These are phyloP conservation scores for Trichophyton simii DNA, from an alignment of 2,329 filamentous ascomycete species.

Conservation along the genomic window DNA sequence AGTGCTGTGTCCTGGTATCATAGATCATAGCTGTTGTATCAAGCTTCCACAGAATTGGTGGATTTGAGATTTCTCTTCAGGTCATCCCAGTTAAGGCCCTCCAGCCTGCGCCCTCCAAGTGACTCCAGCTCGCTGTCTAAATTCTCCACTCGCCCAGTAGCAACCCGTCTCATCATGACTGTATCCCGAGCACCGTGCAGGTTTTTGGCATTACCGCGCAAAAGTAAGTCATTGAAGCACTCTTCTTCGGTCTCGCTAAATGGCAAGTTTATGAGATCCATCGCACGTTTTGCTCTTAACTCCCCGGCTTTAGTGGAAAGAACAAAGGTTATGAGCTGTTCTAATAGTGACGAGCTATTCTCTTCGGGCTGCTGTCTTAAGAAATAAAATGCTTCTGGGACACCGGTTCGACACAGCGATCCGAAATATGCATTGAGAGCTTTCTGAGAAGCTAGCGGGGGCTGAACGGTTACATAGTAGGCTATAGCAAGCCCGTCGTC, in stretches of 20 bases:
- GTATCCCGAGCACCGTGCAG: conserved; percentile 58
- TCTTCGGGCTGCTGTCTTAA: conserved; percentile 51
- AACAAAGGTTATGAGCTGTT: conserved; percentile 50
- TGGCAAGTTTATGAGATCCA: conserved; percentile 60
- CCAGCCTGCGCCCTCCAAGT: conserved; percentile 34
- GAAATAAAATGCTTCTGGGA: conserved; percentile 64
- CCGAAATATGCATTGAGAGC: conserved; percentile 57
- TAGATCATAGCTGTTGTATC: neutral
- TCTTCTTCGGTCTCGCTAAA: conserved; percentile 57
- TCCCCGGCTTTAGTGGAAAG: conserved; percentile 33
- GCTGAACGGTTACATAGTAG: conserved; percentile 66
- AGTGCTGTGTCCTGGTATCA: neutral
- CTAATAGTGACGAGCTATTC: conserved; percentile 53
- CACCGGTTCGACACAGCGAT: conserved; percentile 53
- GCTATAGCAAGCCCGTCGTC: conserved; percentile 58
- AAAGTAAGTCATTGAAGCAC: conserved; percentile 61
- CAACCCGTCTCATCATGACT: conserved; percentile 59
- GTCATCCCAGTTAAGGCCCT: conserved; percentile 42
- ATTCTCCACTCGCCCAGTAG: conserved; percentile 43
- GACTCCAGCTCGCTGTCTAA: conserved; percentile 25
- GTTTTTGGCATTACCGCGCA: conserved; percentile 50
- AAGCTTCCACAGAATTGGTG: neutral
- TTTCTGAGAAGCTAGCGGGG: conserved; percentile 52
- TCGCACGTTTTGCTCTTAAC: conserved; percentile 42
- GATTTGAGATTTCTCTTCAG: conserved; percentile 26